Evolutionary conservation across 2,329 filamentous ascomycete genomes (phyloP).

Genomic region (Aspergillus latus): DNA sequence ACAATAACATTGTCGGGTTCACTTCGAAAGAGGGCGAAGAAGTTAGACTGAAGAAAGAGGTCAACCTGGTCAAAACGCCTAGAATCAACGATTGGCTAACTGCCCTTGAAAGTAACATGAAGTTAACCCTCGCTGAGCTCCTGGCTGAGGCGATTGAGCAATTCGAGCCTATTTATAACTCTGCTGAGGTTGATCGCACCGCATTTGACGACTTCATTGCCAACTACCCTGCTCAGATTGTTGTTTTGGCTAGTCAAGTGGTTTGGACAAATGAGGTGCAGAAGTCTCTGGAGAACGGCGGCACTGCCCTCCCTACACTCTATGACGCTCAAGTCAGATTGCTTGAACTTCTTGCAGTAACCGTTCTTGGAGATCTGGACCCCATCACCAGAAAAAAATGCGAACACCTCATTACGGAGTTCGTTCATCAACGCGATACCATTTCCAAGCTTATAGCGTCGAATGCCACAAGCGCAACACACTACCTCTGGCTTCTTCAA

Average conservation of each 20-base stretch:
- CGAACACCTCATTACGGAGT: constrained; percentile 97
- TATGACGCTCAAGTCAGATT: constrained; percentile 82
- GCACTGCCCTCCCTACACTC: constrained; percentile 65
- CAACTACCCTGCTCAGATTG: constrained; percentile 87
- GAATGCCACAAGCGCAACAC: constrained; percentile 71
- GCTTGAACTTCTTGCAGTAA: constrained; percentile 79
- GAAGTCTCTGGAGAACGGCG: constrained; percentile 69
- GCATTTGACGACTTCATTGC: constrained; percentile 78
- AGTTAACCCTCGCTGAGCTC: constrained; percentile 85
- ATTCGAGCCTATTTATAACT: constrained; percentile 75
- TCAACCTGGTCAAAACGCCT: constrained; percentile 88
- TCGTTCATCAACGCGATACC: constrained; percentile 92
- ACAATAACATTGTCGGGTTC: constrained; percentile 84
- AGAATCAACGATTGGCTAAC: constrained; percentile 99
- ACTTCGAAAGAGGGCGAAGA: constrained; percentile 93
- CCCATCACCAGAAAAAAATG: constrained; percentile 91
- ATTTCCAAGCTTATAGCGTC: constrained; percentile 81
- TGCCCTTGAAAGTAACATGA: constrained; percentile 89
- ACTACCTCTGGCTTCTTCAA: constrained; percentile 91
- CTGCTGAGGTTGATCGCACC: constrained; percentile 66
- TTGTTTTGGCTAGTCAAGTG: constrained; percentile 89
- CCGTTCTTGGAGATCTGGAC: constrained; percentile 85
- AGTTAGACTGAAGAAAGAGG: constrained; percentile 82
- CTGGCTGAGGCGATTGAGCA: constrained; percentile 81
- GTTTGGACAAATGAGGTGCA: constrained; percentile 92